Base-by-base conservation (phyloP, 2,329 filamentous ascomycete genomes). In the Diatrype stigma region DNA sequence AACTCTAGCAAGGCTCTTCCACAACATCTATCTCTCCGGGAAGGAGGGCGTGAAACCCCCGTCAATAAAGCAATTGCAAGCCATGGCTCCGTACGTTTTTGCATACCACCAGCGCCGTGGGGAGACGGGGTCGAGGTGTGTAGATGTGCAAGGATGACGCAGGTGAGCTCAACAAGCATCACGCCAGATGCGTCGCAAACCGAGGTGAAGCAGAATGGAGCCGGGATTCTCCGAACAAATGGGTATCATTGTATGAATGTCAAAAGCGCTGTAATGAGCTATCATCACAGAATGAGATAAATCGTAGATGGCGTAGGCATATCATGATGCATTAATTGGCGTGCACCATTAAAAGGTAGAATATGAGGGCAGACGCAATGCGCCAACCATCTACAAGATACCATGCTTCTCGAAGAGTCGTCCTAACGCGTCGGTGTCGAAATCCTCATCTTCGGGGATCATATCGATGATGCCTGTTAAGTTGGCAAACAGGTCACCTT, bases 401-500 rank as follows among this genome's bases (percentile, higher is more conserved):
- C 68, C 65, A 59, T 84, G 69, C 61, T 76, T 77, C 57, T 71
- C 65, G 48, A 86, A 73, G 30, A 86, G 69, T 56, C 67, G 72
- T 61, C 72, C 73, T 45, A 86, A 64, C 2, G 80, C 72, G 48
- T 74, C 70, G 45, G 74, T 79, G 62, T 77, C 79, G 55, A 86
- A 84, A 37, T 73, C 67, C 42, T 83, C 81, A 30, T 85, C 80
- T 34, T 85, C 81, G 1, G 92, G 90, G 45, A 96, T 87, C 78
- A 94, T 88, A 64, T 91, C 84, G 56, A 95, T 82, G 47, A 97
- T 79, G 49, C 93, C 92, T 0, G 94, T 89, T 48, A 97, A 76
- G 62, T 92, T 95, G 57, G 90, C 89, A 61, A 97, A 91, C 57
- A 96, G 84, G 57, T 97, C 92, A 48, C 91, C 92, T 64, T 86